Base-by-base conservation (phyloP, 2,329 filamentous ascomycete genomes). In the Colletotrichum sp. region DNA sequence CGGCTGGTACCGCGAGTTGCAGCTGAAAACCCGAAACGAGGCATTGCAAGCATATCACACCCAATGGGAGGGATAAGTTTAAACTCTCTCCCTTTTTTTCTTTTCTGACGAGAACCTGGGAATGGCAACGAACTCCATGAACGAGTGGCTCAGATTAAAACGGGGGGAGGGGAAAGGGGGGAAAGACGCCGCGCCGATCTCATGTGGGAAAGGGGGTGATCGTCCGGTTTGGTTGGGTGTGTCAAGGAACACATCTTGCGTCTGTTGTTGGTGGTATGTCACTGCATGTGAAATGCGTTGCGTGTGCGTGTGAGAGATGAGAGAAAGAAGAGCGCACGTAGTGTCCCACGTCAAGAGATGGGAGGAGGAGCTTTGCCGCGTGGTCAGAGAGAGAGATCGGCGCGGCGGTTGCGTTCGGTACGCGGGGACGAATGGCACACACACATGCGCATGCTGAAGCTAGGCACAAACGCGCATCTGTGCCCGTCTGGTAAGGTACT, bases 171-270 rank as follows among this genome's bases (percentile, higher is more conserved):
- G 24, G 49, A 18, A 21, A 64, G 68, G 26, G 69, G 39, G 63
- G 69, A 76, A 68, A 73, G 69, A 73, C 36, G 55, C 36, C 39
- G 63, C 44, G 73, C 60, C 39, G 73, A 76, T 76, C 73, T 68
- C 57, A 28, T 28, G 49, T 59, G 10, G 15, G 26, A 32, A 21
- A 57, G 62, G 44, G 71, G 52, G 36, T 68, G 62, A 6, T 15
- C 34, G 24, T 55, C 26, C 52, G 32, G n/a, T 28, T 60, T n/a
- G 57, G 57, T 8, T 60, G 52, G 28, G 57, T 32, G 57, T 60
- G 57, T 60, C 26, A 26, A 60, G 57, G 16, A 30, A 18, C 26
- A n/a, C 57, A 60, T n/a, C 26, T 30, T 60, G 57, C 57, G 57
- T n/a, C 39, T 44, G 39, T 44, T 44, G 39, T 44, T 44, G 36